These are phyloP conservation scores for Scenedesmus sp. DNA, from an alignment of 163 green algal genomes.

Conservation along the genomic window DNA sequence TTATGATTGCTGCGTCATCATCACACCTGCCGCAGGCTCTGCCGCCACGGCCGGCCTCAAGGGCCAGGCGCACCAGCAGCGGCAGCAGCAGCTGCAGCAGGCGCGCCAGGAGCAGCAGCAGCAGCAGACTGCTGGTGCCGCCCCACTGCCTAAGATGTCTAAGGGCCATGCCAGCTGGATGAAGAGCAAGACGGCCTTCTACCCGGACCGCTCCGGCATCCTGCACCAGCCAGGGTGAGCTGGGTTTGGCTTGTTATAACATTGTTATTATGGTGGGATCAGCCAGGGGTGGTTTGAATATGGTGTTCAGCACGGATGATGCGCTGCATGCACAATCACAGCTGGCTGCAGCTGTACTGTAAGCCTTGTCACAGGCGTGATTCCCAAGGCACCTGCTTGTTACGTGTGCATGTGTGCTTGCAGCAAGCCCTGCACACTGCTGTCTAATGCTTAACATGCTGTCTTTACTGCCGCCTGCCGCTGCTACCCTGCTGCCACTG, in stretches of 20 bases:
- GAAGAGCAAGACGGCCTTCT: constrained; percentile 20
- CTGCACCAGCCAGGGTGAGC: constrained; percentile 26
- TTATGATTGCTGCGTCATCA: no score
- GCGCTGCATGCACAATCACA: background rate
- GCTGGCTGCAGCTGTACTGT: background rate
- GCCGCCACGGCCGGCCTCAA: no score
- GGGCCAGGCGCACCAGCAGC: background rate
- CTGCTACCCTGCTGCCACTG: background rate
- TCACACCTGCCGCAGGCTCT: background rate
- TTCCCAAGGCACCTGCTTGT: background rate
- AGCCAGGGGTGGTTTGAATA: no score
- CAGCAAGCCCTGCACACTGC: background rate
- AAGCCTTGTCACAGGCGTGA: background rate
- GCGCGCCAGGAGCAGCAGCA: background rate
- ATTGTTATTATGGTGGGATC: no score
- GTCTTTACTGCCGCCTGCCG: no score
- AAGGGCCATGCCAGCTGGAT: constrained; percentile 20
- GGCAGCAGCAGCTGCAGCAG: background rate
- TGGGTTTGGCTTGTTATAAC: background rate
- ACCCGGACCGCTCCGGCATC: constrained; percentile 19
- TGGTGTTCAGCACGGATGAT: no score
- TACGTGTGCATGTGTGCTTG: background rate
- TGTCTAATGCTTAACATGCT: background rate
- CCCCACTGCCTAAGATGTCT: constrained; percentile 24
- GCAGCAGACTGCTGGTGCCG: constrained; percentile 27